Percentiles rank a stretch among this genome's conserved stretches.
Evolutionary conservation across 1,284 basidiomycete species (phyloP).

Genomic region (Microbotryum violaceum): DNA sequence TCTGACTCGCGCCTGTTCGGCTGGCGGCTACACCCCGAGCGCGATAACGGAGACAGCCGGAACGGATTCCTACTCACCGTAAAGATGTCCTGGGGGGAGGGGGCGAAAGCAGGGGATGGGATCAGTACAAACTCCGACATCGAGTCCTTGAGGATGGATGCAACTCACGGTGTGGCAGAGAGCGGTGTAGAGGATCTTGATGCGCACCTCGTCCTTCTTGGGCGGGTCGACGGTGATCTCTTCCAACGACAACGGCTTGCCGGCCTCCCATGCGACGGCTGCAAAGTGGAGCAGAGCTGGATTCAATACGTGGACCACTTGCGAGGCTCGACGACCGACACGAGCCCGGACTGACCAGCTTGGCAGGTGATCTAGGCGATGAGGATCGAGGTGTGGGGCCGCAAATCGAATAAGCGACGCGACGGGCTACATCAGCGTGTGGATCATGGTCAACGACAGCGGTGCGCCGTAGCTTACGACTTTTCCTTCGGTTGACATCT

Average conservation of each 20-base stretch:
- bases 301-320: not conserved
- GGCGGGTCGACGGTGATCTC: slow-evolving; percentile 90
- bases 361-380: not conserved
- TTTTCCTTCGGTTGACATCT: no score
- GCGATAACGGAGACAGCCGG: no score
- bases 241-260: slow-evolving; percentile 71
- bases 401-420: no score
- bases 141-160: not conserved
- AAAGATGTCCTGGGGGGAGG: slow-evolving; percentile 21
- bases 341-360: not conserved
- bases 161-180: slow-evolving; percentile 77
- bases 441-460: no score
- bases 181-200: slow-evolving; percentile 83
- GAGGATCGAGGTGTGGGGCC: no score
- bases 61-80: slow-evolving; percentile 16
- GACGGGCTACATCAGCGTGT: no score
- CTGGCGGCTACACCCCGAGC: not conserved
- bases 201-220: slow-evolving; percentile 80
- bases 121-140: no score
- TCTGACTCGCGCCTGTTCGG: not conserved
- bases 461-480: no score
- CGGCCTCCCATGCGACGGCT: slow-evolving; percentile 92
- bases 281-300: slow-evolving; percentile 44
- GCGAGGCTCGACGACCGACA: not conserved
- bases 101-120: no score